Percentiles rank a stretch among this genome's conserved stretches.
phyloP scores from a whole-genome alignment of 352 stramenopile genomes.

The Phytophthora boehmeriae region DNA sequence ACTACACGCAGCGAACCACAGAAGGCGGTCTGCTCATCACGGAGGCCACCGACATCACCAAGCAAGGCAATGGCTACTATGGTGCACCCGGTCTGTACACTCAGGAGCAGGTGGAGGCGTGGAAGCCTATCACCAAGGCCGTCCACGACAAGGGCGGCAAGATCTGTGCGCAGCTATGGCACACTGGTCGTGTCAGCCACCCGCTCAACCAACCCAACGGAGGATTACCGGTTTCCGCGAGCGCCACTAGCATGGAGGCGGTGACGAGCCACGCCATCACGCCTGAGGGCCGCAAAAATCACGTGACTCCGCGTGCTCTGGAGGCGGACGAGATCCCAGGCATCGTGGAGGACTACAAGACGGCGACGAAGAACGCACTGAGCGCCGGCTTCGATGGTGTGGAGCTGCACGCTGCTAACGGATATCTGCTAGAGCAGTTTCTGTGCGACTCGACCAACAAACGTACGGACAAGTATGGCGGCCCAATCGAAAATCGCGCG shows the following conservation, averaged over 20 bases:
- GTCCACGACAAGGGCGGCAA: conserved; percentile 75
- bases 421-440: conserved; percentile 92
- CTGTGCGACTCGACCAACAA: conserved; percentile 77
- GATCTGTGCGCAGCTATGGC: conserved; percentile 84
- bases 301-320: conserved; percentile 61
- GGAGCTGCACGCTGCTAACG: conserved; percentile 89
- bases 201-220: conserved; percentile 52
- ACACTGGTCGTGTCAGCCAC: conserved; percentile 72
- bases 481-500: conserved; percentile 77
- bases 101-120: conserved; percentile 48
- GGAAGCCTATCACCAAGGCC: conserved; percentile 57
- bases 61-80: conserved; percentile 36
- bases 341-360: conserved; percentile 72
- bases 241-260: conserved; percentile 28
- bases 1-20: conserved; percentile 56
- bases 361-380: conserved; percentile 59
- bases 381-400: conserved; percentile 91
- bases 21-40: conserved; percentile 55
- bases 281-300: conserved; percentile 33
- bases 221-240: conserved; percentile 48
- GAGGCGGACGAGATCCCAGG: conserved; percentile 68
- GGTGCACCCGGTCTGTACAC: conserved; percentile 53
- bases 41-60: conserved; percentile 54
- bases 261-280: conserved; percentile 40
- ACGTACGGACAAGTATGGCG: conserved; percentile 83